Base-by-base conservation (phyloP, 73 alveolate species). In the Paramecium primaurelia region DNA sequence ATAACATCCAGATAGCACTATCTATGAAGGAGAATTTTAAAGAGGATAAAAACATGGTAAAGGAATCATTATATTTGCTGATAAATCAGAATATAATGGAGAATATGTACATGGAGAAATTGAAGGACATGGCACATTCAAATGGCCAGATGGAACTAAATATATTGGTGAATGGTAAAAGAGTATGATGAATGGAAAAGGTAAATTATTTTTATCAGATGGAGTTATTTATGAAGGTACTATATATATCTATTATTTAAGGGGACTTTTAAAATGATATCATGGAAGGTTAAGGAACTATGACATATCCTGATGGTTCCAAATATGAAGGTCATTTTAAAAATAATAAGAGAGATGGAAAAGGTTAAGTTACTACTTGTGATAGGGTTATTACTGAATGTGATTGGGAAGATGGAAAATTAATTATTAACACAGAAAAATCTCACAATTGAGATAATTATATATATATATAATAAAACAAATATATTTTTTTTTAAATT, bases 281-380 rank as follows among this genome's bases (percentile, higher is more conserved):
- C 12, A 86, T 58, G 26, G 88, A 86, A 30, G 93, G 93, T 8
- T 8, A 86, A 5, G 99, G 99, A 44, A 93, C 93, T 90, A 94
- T 98, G 98, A 86, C 84, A 47, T 97, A 95, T 85, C 97, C 98
- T 90, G 92, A 92, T 28, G 90, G 91, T 4, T 69, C 88, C 6
- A 5, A 4, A 45, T 92, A 91, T 73, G 95, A 88, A 69, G 96
- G 96, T 8, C 59, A 68, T 6, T 92, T 92, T 51, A 44, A 89
- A 14, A 75, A 92, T 37, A 91, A 92, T 44, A 42, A 58, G 86
- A 92, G 94, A 8, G 58, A 89, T 58, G 95, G 95, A 14, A 92
- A 44, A 45, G 96, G 96, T 6, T n/a, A 18, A 2, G 75, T 80
- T 22, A 49, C 58, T 18, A 80, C 47, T 25, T 22, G 44, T 7